phyloP scores from a whole-genome alignment of 2,329 filamentous ascomycete species.

The Apiospora rasikravindrae region DNA sequence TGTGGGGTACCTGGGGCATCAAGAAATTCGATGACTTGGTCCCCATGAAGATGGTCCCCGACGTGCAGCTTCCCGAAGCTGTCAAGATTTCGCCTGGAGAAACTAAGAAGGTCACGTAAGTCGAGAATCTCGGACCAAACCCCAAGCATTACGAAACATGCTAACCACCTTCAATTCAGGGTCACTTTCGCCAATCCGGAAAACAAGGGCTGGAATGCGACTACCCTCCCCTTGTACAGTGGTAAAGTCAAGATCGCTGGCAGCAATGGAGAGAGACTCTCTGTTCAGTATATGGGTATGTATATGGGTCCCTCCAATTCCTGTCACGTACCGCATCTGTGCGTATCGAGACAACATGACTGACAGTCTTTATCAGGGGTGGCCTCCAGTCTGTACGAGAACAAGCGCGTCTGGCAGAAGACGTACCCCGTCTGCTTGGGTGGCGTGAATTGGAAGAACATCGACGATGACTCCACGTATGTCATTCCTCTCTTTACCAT shows the following conservation, averaged over 20 bases:
- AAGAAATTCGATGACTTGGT: slow-evolving; percentile 23
- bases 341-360: too few species aligned
- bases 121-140: background rate
- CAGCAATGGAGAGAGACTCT: slow-evolving; percentile 46
- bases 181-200: slow-evolving; percentile 36
- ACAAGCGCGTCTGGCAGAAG: slow-evolving; percentile 3
- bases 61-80: slow-evolving; percentile 19
- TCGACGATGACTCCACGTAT: background rate
- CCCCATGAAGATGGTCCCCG: slow-evolving; percentile 19
- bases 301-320: background rate
- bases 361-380: background rate
- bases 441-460: background rate
- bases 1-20: slow-evolving; percentile 15
- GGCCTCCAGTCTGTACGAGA: background rate
- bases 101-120: slow-evolving; percentile 29
- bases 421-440: background rate
- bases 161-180: too few species aligned
- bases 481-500: background rate
- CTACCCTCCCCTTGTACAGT: slow-evolving; percentile 48
- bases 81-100: slow-evolving; percentile 35
- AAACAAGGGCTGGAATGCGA: slow-evolving; percentile 28
- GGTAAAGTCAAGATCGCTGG: slow-evolving; percentile 49
- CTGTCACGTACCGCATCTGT: too few species aligned
- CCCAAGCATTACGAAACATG: too few species aligned
- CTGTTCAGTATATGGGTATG: slow-evolving; percentile 45